Evolutionary conservation across 2,329 filamentous ascomycete species (phyloP).

Genomic region (Sporothrix pallida): DNA sequence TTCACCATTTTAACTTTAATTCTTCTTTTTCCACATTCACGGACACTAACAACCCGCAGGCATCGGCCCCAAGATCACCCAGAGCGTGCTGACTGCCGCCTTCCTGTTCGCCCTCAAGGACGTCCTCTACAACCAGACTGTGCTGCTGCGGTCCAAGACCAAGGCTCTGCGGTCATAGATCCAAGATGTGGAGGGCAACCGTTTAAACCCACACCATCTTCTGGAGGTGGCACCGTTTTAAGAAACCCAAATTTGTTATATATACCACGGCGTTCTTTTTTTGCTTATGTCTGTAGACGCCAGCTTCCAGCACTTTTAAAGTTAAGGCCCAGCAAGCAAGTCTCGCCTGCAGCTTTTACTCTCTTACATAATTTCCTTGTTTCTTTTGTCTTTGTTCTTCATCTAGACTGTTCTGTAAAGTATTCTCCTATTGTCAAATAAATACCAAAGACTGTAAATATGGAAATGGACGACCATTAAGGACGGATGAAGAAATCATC

Average conservation of each 20-base stretch:
- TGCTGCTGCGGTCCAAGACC: conserved; percentile 64
- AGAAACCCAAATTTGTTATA: conserved; percentile 13
- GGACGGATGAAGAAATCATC: background rate
- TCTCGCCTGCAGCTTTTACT: background rate
- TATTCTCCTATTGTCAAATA: background rate
- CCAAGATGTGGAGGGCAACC: background rate
- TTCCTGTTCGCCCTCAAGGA: conserved; percentile 99
- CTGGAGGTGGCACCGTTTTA: background rate
- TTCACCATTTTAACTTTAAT: background rate
- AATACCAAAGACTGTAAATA: conserved; percentile 19
- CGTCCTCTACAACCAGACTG: conserved; percentile 82
- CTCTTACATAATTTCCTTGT: background rate
- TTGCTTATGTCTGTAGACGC: background rate
- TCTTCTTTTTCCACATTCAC: conserved; percentile 22
- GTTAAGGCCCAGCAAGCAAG: background rate
- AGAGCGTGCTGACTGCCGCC: conserved; percentile 94
- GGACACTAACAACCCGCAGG: conserved; percentile 56
- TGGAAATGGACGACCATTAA: background rate
- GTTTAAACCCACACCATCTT: background rate
- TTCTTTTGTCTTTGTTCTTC: background rate
- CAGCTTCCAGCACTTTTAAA: background rate
- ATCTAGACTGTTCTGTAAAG: conserved; percentile 17
- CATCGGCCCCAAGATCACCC: conserved; percentile 93
- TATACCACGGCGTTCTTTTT: conserved; percentile 25
- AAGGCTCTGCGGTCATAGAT: conserved; percentile 48